phyloP scores from a whole-genome alignment of 2,329 filamentous ascomycete genomes.

The Coniosporium tulheliwenetii region DNA sequence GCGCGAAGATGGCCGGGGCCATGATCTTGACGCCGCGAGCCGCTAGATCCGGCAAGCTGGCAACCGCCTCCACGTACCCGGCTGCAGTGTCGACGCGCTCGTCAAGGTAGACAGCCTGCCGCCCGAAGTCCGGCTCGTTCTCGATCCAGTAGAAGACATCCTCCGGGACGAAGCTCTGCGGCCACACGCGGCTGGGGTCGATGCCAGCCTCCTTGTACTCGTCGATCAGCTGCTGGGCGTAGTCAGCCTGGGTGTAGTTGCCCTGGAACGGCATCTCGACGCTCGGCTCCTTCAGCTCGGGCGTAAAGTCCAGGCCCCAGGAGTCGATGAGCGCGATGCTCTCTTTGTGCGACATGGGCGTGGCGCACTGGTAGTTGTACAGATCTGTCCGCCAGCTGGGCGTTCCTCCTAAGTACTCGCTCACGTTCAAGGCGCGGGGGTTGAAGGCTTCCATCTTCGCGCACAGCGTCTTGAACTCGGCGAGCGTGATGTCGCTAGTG shows the following conservation, averaged over 20 bases:
- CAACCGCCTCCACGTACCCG: conserved; percentile 38
- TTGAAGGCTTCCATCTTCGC: conserved; percentile 56
- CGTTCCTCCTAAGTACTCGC: conserved; percentile 43
- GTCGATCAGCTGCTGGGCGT: conserved; percentile 49
- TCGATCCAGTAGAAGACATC: conserved; percentile 54
- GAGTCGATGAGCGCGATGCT: conserved; percentile 44
- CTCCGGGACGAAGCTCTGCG: conserved; percentile 50
- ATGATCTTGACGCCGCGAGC: conserved; percentile 45
- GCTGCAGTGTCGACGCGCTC: conserved; percentile 39
- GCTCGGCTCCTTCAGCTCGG: conserved; percentile 48
- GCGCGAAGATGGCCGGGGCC: conserved; percentile 46
- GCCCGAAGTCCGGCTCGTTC: conserved; percentile 42
- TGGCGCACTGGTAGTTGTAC: conserved; percentile 44
- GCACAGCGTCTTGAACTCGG: conserved; percentile 52
- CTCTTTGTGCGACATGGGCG: conserved; percentile 43
- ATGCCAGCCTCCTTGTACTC: conserved; percentile 40
- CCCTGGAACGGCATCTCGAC: conserved; percentile 55
- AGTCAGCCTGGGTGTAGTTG: conserved; percentile 48
- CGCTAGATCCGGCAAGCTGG: conserved; percentile 39
- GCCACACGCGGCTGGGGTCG: conserved; percentile 37
- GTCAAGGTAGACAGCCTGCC: conserved; percentile 50
- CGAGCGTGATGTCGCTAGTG: conserved; percentile 53
- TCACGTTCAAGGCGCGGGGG: conserved; percentile 38
- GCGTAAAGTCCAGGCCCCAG: conserved; percentile 46
- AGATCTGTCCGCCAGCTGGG: conserved; percentile 49